These are phyloP conservation scores for Orbilia oligospora DNA, from an alignment of 2,329 filamentous ascomycete genomes.

Conservation along the genomic window DNA sequence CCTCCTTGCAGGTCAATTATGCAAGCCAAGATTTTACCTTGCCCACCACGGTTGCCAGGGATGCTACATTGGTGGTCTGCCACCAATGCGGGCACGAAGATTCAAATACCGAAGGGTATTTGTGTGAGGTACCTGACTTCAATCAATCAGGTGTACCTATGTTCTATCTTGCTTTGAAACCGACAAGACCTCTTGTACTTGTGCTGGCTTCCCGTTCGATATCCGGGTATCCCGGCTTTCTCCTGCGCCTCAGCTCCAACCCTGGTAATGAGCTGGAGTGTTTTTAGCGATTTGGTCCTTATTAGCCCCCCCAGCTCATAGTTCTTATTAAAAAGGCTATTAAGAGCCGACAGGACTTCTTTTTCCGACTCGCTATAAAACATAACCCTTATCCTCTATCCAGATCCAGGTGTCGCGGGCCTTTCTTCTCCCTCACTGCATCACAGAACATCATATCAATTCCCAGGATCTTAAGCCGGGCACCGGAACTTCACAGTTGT, in stretches of 20 bases:
- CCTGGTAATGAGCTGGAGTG: constrained; percentile 33
- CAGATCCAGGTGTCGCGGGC: neutral
- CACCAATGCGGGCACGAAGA: constrained; percentile 3
- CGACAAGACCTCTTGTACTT: constrained; percentile 11
- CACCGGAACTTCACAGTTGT: neutral
- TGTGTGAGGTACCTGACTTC: constrained; percentile 19
- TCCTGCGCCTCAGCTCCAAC: constrained; percentile 51
- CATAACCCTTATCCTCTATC: constrained; percentile 39
- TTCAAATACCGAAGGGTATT: constrained; percentile 21
- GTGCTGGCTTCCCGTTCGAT: constrained; percentile 40
- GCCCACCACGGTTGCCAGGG: constrained; percentile 21
- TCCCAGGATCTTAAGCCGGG: neutral
- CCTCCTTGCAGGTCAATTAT: constrained; percentile 51
- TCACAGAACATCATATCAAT: neutral
- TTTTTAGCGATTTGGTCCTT: constrained; percentile 21
- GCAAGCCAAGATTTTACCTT: constrained; percentile 37
- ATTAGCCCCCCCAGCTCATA: constrained; percentile 43
- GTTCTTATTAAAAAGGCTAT: constrained; percentile 32
- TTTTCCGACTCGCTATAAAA: constrained; percentile 29
- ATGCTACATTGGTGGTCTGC: constrained; percentile 36
- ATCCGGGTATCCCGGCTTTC: constrained; percentile 51
- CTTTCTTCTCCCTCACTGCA: constrained; percentile 8
- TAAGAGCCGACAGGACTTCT: constrained; percentile 25
- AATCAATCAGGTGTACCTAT: constrained; percentile 26
- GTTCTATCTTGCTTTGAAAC: constrained; percentile 11